Base-by-base conservation (phyloP, 2,329 filamentous ascomycete genomes). In the Fusarium musae region DNA sequence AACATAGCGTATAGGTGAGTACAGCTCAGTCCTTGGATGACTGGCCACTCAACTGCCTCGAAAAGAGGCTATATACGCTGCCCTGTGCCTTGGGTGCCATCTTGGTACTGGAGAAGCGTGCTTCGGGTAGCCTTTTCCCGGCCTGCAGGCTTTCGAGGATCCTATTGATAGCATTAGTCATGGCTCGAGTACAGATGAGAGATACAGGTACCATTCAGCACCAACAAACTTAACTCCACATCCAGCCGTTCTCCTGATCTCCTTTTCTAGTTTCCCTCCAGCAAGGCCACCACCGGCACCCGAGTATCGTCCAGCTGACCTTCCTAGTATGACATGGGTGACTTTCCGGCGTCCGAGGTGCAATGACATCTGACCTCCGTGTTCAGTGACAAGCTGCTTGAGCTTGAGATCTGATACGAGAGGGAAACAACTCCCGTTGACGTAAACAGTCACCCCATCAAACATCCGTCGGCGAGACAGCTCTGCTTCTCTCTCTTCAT, bases 391-490 rank as follows among this genome's bases (percentile, higher is more conserved):
- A 21, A 97, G 82, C 62, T 91, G 91, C 85, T 96, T 97, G 64
- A 98, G 88, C 79, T 90, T 93, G 84, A 97, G 93, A 81, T 98
- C 95, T 19, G 93, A 97, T 70, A 97, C 88, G 30, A 90, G 82
- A 3, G 95, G 95, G 67, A 91, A 88, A 5, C 94, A 97, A 74
- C 93, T 95, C 69, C 95, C 95, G 82, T 97, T 97, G 82, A 98
- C 88, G 83, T 96, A 96, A 76, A 97, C 88, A 58, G 89, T 91
- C 28, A 95, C 87, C 21, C 91, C 89, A 49, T 88, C 83, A 79
- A 98, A 95, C 59, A 97, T 88, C 52, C 84, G 78, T 73, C 76
- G 80, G 10, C 69, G 49, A 9, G 39, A 70, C 66, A 66, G 70
- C 53, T 80, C 69, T 50, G 75, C 64, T 59, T 72, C 83, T 81